A percentile compares a stretch with the other conserved stretches of the same genome.
phyloP scores from a whole-genome alignment of 371 early-diverging fungal genomes.

The Rhizomucor miehei region DNA sequence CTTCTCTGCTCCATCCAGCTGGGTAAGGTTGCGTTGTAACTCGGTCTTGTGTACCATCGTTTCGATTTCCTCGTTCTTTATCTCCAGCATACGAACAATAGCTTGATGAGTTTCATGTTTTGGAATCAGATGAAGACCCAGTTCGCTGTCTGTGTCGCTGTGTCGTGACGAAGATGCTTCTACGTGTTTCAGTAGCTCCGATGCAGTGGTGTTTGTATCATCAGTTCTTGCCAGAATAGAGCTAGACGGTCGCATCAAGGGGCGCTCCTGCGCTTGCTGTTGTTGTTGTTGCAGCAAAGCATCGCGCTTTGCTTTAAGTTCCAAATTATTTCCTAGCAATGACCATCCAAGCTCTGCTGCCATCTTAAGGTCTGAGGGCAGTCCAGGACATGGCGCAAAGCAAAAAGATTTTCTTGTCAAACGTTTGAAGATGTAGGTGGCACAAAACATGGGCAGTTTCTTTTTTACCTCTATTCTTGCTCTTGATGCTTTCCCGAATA shows the following conservation, averaged over 20 bases:
- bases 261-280: not conserved
- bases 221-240: conserved; percentile 7
- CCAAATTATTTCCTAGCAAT: conserved; percentile 42
- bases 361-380: conserved; percentile 33
- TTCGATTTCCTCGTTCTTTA: conserved; percentile 12
- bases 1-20: conserved; percentile 4
- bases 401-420: too few species aligned
- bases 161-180: conserved; percentile 3
- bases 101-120: conserved; percentile 15
- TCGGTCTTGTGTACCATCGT: conserved; percentile 10
- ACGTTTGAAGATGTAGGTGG: too few species aligned
- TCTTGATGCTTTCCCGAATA: too few species aligned
- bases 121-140: conserved; percentile 11
- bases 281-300: conserved; percentile 24
- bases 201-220: conserved; percentile 4
- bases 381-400: too few species aligned
- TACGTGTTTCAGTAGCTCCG: too few species aligned
- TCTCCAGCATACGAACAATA: conserved; percentile 13
- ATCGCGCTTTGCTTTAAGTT: conserved; percentile 43
- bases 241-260: conserved; percentile 5
- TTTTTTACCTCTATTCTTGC: too few species aligned
- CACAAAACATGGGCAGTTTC: too few species aligned
- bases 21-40: conserved; percentile 5
- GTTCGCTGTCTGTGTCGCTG: not conserved
- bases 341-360: conserved; percentile 49